Base-by-base conservation (phyloP, 2,329 filamentous ascomycete genomes). In the Pseudogymnoascus sp. region DNA sequence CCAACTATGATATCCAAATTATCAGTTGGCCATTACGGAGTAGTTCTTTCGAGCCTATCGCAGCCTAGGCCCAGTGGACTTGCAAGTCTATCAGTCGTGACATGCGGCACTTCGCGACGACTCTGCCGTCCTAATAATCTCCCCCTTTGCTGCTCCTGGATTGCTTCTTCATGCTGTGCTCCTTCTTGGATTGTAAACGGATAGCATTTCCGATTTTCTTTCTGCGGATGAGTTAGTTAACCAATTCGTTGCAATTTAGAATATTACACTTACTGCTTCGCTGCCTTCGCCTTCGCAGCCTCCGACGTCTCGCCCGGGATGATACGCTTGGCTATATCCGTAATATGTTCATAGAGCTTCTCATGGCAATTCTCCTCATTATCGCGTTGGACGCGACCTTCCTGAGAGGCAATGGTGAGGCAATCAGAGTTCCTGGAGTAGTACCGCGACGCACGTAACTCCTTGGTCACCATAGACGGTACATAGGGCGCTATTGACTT, bases 271-370 rank as follows among this genome's bases (percentile, higher is more conserved):
- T 70, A 74, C 73, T 73, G 57, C 29, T 69, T 77, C 42, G 82
- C 79, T 61, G 84, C 79, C 59, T 79, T 79, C 67, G 81, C 78
- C 65, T 78, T 80, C 66, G 84, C 79, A 71, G 81, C 82, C 74
- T 78, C 77, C 68, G 82, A 67, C 3, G 72, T 72, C 4, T 69
- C 62, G 0, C 72, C 72, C 1, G 72, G 73, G 8, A 74, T 67
- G 6, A 40, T 66, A 12, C 63, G 65, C 54, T 67, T 69, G 42
- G 71, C 72, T 3, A 73, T 68, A 7, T 64, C 59, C 18, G 60
- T 65, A 36, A 75, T 69, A 61, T 73, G 70, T 1, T 71, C 66
- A 62, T 64, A 51, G 0, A 75, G 67, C 18, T 68, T 70, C 45
- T 61, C 45, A 62, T 70, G 67, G 14, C 67, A 71, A 47, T 72